Conservation (phyloP, 1,139 yeast species). For the Kodamaea anthophila region DNA sequence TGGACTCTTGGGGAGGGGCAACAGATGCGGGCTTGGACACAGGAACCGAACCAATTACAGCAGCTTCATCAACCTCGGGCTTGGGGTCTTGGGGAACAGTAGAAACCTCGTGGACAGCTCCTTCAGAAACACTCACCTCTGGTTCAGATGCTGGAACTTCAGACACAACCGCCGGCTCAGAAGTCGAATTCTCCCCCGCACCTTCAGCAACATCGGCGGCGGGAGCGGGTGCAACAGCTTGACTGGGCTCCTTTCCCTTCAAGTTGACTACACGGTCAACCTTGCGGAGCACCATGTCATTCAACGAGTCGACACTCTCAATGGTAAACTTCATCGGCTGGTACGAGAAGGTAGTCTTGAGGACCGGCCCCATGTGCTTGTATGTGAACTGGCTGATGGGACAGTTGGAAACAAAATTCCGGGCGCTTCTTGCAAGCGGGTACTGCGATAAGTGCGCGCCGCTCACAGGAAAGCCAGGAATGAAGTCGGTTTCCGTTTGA, state of each 20-base stretch:
- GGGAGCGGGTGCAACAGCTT: no score
- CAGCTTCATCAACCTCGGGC: slow-evolving; percentile 1
- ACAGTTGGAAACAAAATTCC: slow-evolving; percentile 13
- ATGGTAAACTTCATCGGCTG: slow-evolving; percentile 23
- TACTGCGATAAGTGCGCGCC: slow-evolving; percentile 19
- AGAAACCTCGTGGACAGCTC: no score
- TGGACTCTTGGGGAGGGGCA: no score
- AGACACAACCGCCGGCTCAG: no score
- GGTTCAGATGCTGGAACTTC: no score
- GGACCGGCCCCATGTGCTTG: slow-evolving; percentile 13
- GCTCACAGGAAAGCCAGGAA: slow-evolving; percentile 3
- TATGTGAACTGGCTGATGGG: slow-evolving; percentile 16
- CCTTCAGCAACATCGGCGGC: no score
- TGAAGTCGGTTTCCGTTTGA: not conserved
- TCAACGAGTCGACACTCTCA: slow-evolving; percentile 23
- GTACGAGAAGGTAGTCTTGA: slow-evolving; percentile 14
- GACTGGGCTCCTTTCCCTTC: slow-evolving; percentile 3
- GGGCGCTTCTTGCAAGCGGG: slow-evolving; percentile 19
- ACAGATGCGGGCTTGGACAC: no score
- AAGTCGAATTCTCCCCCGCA: no score
- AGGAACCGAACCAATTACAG: no score
- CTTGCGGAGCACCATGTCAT: slow-evolving; percentile 27
- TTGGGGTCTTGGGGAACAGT: no score
- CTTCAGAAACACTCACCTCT: no score
- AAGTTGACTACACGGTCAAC: slow-evolving; percentile 21